Evolutionary conservation across 2,329 filamentous ascomycete species (phyloP).

Genomic region (Herpotrichia juniperi): DNA sequence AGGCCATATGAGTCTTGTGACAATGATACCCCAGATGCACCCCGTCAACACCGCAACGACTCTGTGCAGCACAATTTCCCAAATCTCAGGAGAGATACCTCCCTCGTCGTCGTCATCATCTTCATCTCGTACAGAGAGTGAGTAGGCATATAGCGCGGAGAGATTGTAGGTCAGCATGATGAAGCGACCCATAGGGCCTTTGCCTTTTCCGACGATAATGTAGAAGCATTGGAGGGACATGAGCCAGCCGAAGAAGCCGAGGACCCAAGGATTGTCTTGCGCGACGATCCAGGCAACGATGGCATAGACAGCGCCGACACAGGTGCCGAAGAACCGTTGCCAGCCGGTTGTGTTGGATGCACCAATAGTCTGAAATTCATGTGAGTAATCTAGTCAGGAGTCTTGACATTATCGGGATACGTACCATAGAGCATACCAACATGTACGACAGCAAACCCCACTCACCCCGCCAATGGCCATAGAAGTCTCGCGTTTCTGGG

Average conservation of each 20-base stretch:
- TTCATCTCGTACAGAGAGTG: conserved; percentile 77
- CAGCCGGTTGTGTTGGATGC: conserved; percentile 92
- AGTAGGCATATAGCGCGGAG: conserved; percentile 92
- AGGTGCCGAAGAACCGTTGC: conserved; percentile 84
- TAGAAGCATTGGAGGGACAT: conserved; percentile 86
- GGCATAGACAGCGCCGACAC: conserved; percentile 78
- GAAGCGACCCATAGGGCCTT: conserved; percentile 90
- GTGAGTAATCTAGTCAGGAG: background rate
- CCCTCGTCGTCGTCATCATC: conserved; percentile 87
- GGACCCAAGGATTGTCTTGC: conserved; percentile 72
- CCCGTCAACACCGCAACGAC: conserved; percentile 85
- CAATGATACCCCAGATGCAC: conserved; percentile 88
- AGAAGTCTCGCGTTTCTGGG: conserved; percentile 75
- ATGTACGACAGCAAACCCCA: conserved; percentile 98
- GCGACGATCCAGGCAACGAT: conserved; percentile 79
- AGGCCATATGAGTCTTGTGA: conserved; percentile 91
- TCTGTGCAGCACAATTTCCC: conserved; percentile 86
- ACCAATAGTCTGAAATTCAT: conserved; percentile 73
- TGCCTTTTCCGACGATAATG: conserved; percentile 82
- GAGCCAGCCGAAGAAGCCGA: conserved; percentile 83
- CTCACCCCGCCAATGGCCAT: conserved; percentile 89
- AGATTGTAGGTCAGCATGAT: conserved; percentile 97
- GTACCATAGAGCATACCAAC: conserved; percentile 89
- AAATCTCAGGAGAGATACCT: conserved; percentile 80
- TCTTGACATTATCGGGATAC: conserved; percentile 3